Base-by-base conservation (phyloP, 2,329 filamentous ascomycete species). In the Colletotrichum abscissum region DNA sequence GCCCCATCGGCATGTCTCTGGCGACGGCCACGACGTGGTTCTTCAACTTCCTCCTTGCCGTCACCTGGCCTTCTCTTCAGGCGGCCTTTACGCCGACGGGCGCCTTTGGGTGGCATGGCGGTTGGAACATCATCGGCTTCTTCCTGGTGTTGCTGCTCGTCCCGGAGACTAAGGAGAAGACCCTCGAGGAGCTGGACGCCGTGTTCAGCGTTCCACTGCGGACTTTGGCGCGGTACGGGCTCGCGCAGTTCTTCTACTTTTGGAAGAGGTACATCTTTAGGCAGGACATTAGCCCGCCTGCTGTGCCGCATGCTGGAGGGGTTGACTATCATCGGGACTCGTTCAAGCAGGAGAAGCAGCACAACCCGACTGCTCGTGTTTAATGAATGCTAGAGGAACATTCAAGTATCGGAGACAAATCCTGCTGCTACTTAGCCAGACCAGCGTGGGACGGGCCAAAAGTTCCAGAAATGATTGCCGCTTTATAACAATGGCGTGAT, bases 1-100 rank as follows among this genome's bases (percentile, higher is more conserved):
- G 91, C 19, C 86, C 89, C 2, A 84, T 91, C 63, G 90, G 90
- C 54, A 92, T 92, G 90, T 88, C 88, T 1, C 82, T 91, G 0
- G 86, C 87, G 1, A 88, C 86, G 1, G 86, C 87, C 0, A 88
- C 86, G 2, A 87, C 85, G 0, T 88, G 87, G 86, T 82, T 84
- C 69, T 87, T 85, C 75, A 85, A 85, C 74, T 83, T 83, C 22
- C 26, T 85, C 1, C 78, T 84, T 2, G 80, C 84, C 8, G 80
- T 86, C 7, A 88, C 87, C 8, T 88, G 86, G 85, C 85, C 86
- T 9, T 81, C 83, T 1, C 76, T 88, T 46, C 80, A 84, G 35
- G 76, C 77, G n/a, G 81, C 84, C 0, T 87, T 87, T 78, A 84
- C 81, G 24, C 80, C 83, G 5, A 83, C 86, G 69, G 87, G 87